Conservation (phyloP, 2,329 filamentous ascomycete species). For the Monosporascus sp. region DNA sequence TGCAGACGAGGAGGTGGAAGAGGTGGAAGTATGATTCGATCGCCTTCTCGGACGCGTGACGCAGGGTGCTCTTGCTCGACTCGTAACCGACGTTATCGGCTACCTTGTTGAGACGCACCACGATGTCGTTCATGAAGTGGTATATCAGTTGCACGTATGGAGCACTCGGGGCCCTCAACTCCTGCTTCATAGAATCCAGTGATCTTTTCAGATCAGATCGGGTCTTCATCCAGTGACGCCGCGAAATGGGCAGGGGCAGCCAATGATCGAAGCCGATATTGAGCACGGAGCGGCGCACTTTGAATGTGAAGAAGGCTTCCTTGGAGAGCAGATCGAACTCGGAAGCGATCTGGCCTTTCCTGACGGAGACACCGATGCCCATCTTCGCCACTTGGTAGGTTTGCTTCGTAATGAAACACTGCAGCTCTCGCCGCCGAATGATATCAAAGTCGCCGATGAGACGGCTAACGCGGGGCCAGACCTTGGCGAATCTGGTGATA, state of each 20-base stretch:
- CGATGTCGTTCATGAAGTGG: conserved; percentile 45
- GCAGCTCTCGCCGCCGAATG: conserved; percentile 37
- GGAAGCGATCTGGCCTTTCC: conserved; percentile 29
- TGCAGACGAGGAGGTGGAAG: conserved; percentile 44
- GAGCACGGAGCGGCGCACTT: conserved; percentile 35
- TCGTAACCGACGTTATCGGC: conserved; percentile 22
- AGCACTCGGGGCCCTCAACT: conserved; percentile 14
- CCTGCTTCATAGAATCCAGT: conserved; percentile 21
- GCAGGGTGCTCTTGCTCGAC: conserved; percentile 32
- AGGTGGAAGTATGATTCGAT: conserved; percentile 48
- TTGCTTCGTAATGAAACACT: conserved; percentile 41
- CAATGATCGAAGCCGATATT: conserved; percentile 34
- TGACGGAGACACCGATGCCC: conserved; percentile 34
- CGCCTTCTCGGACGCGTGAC: conserved; percentile 45
- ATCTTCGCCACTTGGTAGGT: conserved; percentile 32
- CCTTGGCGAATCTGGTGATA: conserved; percentile 29
- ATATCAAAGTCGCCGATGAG: conserved; percentile 30
- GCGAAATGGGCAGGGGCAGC: conserved; percentile 42
- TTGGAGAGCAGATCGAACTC: conserved; percentile 45
- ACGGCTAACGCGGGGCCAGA: conserved; percentile 29
- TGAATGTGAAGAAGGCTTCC: conserved; percentile 30
- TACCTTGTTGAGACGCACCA: conserved; percentile 41
- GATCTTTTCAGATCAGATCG: conserved; percentile 17
- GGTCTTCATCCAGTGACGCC: conserved; percentile 37
- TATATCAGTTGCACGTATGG: conserved; percentile 33